Evolutionary conservation across 2,329 filamentous ascomycete genomes (phyloP).

Genomic region (Stemphylium lycopersici): DNA sequence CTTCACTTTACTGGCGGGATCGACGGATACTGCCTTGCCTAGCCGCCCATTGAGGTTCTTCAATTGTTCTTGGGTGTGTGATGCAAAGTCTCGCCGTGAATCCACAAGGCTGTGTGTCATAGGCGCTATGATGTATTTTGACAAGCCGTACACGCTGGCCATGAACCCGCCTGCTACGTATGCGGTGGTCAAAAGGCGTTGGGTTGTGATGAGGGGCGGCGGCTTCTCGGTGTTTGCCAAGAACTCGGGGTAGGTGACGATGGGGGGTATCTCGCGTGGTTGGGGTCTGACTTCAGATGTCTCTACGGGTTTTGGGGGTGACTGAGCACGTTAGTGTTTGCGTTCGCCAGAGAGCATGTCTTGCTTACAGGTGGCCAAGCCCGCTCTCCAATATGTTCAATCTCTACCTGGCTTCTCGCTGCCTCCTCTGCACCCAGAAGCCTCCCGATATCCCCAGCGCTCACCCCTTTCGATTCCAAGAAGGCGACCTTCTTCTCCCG

Average conservation of each 20-base stretch:
- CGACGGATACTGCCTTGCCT: constrained; percentile 65
- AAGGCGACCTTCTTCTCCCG: constrained; percentile 77
- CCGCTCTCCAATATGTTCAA: constrained; percentile 31
- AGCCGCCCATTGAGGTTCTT: constrained; percentile 63
- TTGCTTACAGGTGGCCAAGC: constrained; percentile 39
- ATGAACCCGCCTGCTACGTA: constrained; percentile 63
- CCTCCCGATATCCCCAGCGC: constrained; percentile 68
- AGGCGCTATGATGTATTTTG: constrained; percentile 70
- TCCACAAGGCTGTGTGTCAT: constrained; percentile 62
- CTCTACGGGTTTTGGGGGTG: constrained; percentile 21
- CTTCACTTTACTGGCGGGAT: constrained; percentile 55
- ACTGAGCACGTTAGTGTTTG: constrained; percentile 22
- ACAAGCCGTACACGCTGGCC: constrained; percentile 70
- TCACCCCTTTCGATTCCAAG: constrained; percentile 76
- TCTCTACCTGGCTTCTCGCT: constrained; percentile 19
- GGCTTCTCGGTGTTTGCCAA: constrained; percentile 64
- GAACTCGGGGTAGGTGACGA: constrained; percentile 72
- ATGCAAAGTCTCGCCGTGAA: constrained; percentile 63
- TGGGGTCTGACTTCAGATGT: constrained; percentile 22
- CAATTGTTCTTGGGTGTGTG: constrained; percentile 59
- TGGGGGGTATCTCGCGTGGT: constrained; percentile 60
- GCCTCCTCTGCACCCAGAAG: constrained; percentile 57
- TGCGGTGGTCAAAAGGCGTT: constrained; percentile 61
- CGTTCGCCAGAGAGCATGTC: background rate
- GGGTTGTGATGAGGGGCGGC: constrained; percentile 64